Base-by-base conservation (phyloP, 1,284 basidiomycete species). In the Ceratobasidium papillatum region DNA sequence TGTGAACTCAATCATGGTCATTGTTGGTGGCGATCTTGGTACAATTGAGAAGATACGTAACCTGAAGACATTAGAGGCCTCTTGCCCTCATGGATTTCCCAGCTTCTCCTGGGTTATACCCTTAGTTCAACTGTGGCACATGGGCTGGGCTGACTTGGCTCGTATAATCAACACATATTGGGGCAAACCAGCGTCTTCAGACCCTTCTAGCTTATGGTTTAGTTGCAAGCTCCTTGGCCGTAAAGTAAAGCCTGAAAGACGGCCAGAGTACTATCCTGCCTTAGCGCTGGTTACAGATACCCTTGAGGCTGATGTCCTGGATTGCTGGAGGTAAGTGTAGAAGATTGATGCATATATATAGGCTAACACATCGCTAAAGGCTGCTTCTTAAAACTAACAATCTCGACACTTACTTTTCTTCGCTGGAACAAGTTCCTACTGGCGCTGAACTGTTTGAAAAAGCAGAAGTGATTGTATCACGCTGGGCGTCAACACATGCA, bases 131-230 rank as follows among this genome's bases (percentile, higher is more conserved):
- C 76, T 80, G 3, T 83, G 81, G 81, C 81, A 83, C 54, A 80
- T 81, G 27, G 79, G 80, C 38, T 82, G 81, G 81, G 81, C 81
- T 0, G 79, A 82, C 73, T 76, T 82, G 9, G 81, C 81, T 62
- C 77, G 79, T 1, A 74, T 82, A 22, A 78, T 80, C 25, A 75
- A 77, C 30, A 77, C 79, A 0, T 78, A 82, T 74, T 82, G 80
- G 80, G 80, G 80, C 25, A 52, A 14, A 32, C 22, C 43, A 14
- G 17, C 19, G 11, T 25, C 25, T 3, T 9, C 22, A 19, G 61
- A 47, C 14, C 41, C 61, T 0, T 63, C 61, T 27, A 63, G 25
- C 7, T 30, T 63, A 0, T 63, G 61, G 61, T 32, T 47, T 19
- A 63, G 47, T 25, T 27, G 25, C 12, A 22, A 7, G 19, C 27